Conservation (phyloP, 2,329 filamentous ascomycete species). For the Penicillium hesseltinei region DNA sequence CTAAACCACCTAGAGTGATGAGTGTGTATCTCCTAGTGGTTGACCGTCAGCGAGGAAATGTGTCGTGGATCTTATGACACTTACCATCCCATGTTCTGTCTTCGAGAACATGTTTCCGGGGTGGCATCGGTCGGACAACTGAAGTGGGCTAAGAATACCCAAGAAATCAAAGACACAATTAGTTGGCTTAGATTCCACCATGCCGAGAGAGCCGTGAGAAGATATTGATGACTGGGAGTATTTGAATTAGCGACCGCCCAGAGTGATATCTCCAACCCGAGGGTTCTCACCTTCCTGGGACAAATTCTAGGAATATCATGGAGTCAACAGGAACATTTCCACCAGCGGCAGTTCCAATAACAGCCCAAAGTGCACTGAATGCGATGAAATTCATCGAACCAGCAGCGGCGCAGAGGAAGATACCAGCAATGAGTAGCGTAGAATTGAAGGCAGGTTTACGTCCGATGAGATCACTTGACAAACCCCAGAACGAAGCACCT, state of each 20-base stretch:
- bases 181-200: slow-evolving; percentile 53
- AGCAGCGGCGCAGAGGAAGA: slow-evolving; percentile 27
- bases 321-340: slow-evolving; percentile 30
- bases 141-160: slow-evolving; percentile 33
- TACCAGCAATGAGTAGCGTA: slow-evolving; percentile 45
- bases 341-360: slow-evolving; percentile 29
- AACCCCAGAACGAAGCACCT: slow-evolving; percentile 49
- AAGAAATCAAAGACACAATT: slow-evolving; percentile 28
- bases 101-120: slow-evolving; percentile 20
- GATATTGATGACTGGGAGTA: slow-evolving; percentile 23
- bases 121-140: slow-evolving; percentile 27
- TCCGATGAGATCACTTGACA: slow-evolving; percentile 44
- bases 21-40: slow-evolving; percentile 26
- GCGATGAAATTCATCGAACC: slow-evolving; percentile 28
- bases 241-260: background rate
- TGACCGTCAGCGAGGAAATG: background rate
- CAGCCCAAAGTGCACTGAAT: slow-evolving; percentile 31
- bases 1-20: slow-evolving; percentile 27
- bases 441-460: slow-evolving; percentile 48
- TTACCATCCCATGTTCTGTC: slow-evolving; percentile 33
- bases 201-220: slow-evolving; percentile 41
- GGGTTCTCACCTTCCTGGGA: slow-evolving; percentile 21
- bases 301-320: slow-evolving; percentile 33
- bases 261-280: background rate
- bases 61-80: background rate